Conservation (phyloP, 495 filamentous ascomycete species). For the Penicillium diatomitis region DNA sequence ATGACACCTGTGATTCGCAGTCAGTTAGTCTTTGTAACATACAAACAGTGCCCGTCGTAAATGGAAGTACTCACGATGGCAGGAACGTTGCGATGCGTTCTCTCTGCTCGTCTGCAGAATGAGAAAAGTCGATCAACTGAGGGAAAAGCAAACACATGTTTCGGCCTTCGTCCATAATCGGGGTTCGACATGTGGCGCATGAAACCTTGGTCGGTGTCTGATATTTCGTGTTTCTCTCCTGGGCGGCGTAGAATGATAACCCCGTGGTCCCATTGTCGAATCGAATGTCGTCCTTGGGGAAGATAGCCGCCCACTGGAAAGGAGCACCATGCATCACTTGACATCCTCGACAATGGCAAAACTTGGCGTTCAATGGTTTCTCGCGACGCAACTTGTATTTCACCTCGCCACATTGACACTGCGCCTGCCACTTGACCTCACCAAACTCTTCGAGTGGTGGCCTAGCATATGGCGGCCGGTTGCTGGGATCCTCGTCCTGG, state of each 20-base stretch:
- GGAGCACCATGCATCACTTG: conserved; percentile 75
- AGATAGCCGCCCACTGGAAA: conserved; percentile 89
- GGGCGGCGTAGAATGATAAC: conserved; percentile 70
- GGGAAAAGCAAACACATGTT: conserved; percentile 84
- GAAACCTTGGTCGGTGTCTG: conserved; percentile 81
- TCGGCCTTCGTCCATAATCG: conserved; percentile 86
- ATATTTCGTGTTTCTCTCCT: conserved; percentile 51
- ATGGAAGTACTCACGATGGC: conserved; percentile 43
- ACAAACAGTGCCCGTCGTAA: neutral
- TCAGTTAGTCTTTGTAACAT: neutral
- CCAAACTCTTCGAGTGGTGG: conserved; percentile 49
- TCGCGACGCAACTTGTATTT: conserved; percentile 61
- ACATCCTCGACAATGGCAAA: conserved; percentile 81
- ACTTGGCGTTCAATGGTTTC: conserved; percentile 65
- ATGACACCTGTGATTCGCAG: conserved; percentile 42
- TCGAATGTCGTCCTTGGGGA: conserved; percentile 72
- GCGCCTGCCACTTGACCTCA: conserved; percentile 52
- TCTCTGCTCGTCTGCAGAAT: conserved; percentile 34
- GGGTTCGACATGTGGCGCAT: conserved; percentile 67
- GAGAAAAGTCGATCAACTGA: conserved; percentile 57
- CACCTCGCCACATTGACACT: conserved; percentile 74
- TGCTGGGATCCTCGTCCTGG: conserved; percentile 46
- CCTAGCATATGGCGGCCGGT: conserved; percentile 52
- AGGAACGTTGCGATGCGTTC: conserved; percentile 51
- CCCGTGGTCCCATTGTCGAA: conserved; percentile 63